Evolutionary conservation across 352 stramenopile species (phyloP).

Genomic region (Thraustochytrium striatum): DNA sequence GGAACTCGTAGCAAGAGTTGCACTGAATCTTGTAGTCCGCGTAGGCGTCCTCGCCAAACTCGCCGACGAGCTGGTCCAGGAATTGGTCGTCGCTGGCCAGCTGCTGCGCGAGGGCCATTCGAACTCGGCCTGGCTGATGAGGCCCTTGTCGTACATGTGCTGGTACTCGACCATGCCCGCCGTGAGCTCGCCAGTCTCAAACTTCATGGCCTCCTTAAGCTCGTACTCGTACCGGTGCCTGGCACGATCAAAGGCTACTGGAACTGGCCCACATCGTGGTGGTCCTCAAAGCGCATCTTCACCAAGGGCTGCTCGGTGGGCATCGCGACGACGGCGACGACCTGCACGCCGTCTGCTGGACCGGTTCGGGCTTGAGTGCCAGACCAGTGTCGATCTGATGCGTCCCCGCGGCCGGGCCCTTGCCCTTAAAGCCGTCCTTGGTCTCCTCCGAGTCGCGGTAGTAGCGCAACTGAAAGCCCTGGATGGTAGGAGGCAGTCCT

Average conservation of each 20-base stretch:
- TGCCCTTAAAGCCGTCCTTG: not conserved
- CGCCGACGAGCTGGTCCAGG: constrained; percentile 10
- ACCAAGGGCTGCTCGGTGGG: not conserved
- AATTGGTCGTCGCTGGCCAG: not conserved
- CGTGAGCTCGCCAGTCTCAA: not conserved
- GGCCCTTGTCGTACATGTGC: not conserved
- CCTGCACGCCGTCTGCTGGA: too few species aligned
- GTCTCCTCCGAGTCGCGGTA: not conserved
- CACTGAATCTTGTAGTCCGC: constrained; percentile 42
- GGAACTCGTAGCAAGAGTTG: not conserved
- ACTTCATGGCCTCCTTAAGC: not conserved
- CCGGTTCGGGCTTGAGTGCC: not conserved
- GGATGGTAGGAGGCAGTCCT: not conserved
- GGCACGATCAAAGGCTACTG: not conserved
- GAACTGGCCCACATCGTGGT: not conserved
- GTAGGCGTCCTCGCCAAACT: constrained; percentile 27
- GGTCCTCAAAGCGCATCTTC: constrained; percentile 16
- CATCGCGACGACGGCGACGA: too few species aligned
- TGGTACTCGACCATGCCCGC: not conserved
- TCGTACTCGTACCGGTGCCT: not conserved
- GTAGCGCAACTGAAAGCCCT: constrained; percentile 17
- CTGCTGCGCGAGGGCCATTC: constrained; percentile 12
- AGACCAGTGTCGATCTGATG: not conserved
- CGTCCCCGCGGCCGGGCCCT: not conserved
- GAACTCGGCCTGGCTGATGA: constrained; percentile 27